Evolutionary conservation across 495 filamentous ascomycete genomes (phyloP).

Genomic region (Aspergillus conjunctus): DNA sequence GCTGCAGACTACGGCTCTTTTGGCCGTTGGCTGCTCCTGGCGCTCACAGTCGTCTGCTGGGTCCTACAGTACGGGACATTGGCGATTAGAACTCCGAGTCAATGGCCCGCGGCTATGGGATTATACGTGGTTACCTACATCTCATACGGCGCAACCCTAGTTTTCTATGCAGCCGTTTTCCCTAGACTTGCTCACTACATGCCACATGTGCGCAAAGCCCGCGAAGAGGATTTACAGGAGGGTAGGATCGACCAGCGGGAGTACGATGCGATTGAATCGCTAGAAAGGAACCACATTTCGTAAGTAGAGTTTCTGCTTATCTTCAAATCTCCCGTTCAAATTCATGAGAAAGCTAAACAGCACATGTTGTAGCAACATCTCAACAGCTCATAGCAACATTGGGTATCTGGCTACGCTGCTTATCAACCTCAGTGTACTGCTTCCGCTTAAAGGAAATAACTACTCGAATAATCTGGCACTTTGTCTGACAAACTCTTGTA

Average conservation of each 20-base stretch:
- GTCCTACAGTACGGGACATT: constrained; percentile 51
- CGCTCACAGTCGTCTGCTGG: constrained; percentile 51
- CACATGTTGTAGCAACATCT: constrained; percentile 37
- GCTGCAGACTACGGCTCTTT: constrained; percentile 55
- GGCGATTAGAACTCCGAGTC: constrained; percentile 42
- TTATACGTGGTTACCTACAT: constrained; percentile 53
- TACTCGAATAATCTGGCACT: constrained; percentile 50
- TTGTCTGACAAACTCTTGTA: constrained; percentile 51
- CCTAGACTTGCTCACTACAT: constrained; percentile 50
- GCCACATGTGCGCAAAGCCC: constrained; percentile 49
- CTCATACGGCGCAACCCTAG: constrained; percentile 49
- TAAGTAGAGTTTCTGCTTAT: constrained; percentile 15
- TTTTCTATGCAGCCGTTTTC: constrained; percentile 54
- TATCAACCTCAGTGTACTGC: constrained; percentile 48
- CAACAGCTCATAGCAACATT: constrained; percentile 55
- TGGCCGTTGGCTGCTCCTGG: constrained; percentile 50
- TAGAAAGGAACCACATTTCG: constrained; percentile 53
- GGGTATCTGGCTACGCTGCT: constrained; percentile 49
- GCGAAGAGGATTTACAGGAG: constrained; percentile 48
- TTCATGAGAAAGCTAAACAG: constrained; percentile 19
- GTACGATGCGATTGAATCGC: constrained; percentile 51
- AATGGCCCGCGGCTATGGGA: constrained; percentile 53
- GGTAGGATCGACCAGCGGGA: constrained; percentile 43
- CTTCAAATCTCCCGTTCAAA: constrained; percentile 6
- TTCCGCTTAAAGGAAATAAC: constrained; percentile 44